Percentiles rank a stretch among this genome's conserved stretches.
Evolutionary conservation across 306 rosid species (phyloP).

Genomic region (Aeschynomene evenia): DNA sequence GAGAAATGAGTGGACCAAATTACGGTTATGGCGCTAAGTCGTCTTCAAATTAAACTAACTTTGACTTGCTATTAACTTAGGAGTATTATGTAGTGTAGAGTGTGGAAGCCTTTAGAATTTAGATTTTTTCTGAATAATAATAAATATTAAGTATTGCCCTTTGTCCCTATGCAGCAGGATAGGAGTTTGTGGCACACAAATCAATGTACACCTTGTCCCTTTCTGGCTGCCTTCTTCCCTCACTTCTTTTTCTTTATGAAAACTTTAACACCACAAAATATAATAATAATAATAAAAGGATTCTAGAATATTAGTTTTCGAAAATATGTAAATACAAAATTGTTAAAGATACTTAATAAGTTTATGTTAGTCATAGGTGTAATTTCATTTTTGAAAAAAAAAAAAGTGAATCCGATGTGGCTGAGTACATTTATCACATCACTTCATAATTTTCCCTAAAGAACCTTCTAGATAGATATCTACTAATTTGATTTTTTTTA

Average conservation of each 20-base stretch:
- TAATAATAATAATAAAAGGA: background rate
- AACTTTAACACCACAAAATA: background rate
- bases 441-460: background rate
- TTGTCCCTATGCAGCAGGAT: background rate
- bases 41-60: slow-evolving; percentile 35
- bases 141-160: slow-evolving; percentile 23
- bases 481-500: background rate
- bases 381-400: background rate
- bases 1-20: slow-evolving; percentile 79
- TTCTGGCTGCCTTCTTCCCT: background rate
- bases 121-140: slow-evolving; percentile 3
- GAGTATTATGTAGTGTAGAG: too few species aligned
- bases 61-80: slow-evolving; percentile 38
- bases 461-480: slow-evolving; percentile 23
- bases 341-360: background rate
- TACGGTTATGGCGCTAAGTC: slow-evolving; percentile 39
- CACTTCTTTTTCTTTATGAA: background rate
- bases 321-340: background rate
- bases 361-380: background rate
- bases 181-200: slow-evolving; percentile 41
- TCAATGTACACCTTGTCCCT: background rate
- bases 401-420: slow-evolving; percentile 19
- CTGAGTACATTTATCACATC: background rate
- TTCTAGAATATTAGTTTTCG: background rate
- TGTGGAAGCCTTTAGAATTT: background rate